Conservation (phyloP, 208 protist genomes). For the Leishmania braziliensis region DNA sequence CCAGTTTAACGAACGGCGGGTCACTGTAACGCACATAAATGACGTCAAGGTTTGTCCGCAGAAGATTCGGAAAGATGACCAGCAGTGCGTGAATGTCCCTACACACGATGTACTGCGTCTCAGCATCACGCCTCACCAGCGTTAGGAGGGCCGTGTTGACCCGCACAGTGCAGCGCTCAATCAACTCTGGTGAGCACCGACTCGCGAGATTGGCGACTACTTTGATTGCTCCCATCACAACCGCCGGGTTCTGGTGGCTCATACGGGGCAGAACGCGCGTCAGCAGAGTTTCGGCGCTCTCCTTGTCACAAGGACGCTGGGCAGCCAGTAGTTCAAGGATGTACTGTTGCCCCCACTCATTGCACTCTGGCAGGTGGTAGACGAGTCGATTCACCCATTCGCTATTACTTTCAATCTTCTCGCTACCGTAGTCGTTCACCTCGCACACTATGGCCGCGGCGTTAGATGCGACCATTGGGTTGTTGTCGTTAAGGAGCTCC, state of each 20-base stretch:
- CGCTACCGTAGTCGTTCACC: slow-evolving; percentile 67
- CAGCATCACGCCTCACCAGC: slow-evolving; percentile 84
- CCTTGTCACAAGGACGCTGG: slow-evolving; percentile 60
- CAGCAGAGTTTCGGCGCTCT: slow-evolving; percentile 90
- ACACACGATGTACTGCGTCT: slow-evolving; percentile 98
- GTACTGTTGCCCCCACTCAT: slow-evolving; percentile 99
- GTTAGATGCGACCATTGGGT: slow-evolving; percentile 98
- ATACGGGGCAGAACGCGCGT: slow-evolving; percentile 96
- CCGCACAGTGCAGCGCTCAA: slow-evolving; percentile 83
- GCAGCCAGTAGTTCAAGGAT: slow-evolving; percentile 96
- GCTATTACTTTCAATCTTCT: slow-evolving; percentile 55
- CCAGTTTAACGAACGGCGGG: slow-evolving; percentile 99
- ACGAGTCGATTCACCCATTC: slow-evolving; percentile 96
- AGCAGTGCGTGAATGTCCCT: slow-evolving; percentile 99
- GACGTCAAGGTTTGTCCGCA: slow-evolving; percentile 90
- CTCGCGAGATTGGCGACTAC: slow-evolving; percentile 81
- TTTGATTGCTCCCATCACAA: slow-evolving; percentile 97
- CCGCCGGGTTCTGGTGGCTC: slow-evolving; percentile 97
- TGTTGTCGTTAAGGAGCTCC: slow-evolving; percentile 96
- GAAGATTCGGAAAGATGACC: slow-evolving; percentile 95
- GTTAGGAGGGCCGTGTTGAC: slow-evolving; percentile 96
- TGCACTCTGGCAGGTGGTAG: slow-evolving; percentile 95
- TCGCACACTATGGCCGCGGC: slow-evolving; percentile 97
- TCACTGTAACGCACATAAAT: slow-evolving; percentile 99
- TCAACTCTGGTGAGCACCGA: slow-evolving; percentile 61